Percentiles rank a stretch among this genome's conserved stretches.
These are phyloP conservation scores for Grigorovia humatica DNA, from an alignment of 805 yeast genomes.

Conservation along the genomic window DNA sequence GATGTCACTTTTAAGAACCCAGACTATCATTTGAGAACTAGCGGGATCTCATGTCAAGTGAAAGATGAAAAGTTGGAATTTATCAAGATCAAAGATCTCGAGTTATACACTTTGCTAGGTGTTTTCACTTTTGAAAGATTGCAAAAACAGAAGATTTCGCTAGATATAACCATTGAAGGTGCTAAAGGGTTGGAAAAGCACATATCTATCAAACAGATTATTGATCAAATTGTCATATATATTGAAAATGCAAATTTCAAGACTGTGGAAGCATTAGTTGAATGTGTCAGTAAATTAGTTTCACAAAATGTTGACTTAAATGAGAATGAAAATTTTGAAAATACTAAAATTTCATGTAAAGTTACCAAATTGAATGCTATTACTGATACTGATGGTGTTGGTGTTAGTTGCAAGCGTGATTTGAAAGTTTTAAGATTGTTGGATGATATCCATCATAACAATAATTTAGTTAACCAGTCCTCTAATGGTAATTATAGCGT, in stretches of 20 bases:
- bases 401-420: constrained; percentile 58
- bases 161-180: constrained; percentile 45
- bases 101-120: constrained; percentile 73
- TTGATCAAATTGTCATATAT: constrained; percentile 42
- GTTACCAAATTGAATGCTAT: constrained; percentile 87
- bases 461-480: not conserved
- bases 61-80: constrained; percentile 8
- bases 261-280: constrained; percentile 88
- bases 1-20: constrained; percentile 13
- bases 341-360: constrained; percentile 30
- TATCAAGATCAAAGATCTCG: constrained; percentile 39
- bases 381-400: constrained; percentile 80
- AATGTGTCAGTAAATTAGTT: constrained; percentile 53
- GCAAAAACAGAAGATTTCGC: constrained; percentile 62
- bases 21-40: constrained; percentile 24
- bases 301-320: constrained; percentile 30
- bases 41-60: constrained; percentile 18
- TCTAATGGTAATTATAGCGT: not conserved
- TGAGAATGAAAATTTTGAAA: not conserved
- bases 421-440: constrained; percentile 29
- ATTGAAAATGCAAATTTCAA: constrained; percentile 76
- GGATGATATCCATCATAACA: not conserved
- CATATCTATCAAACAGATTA: constrained; percentile 30
- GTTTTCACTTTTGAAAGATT: constrained; percentile 85
- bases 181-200: constrained; percentile 8